phyloP scores from a whole-genome alignment of 2,329 filamentous ascomycete species.

The Zarea fungicola region DNA sequence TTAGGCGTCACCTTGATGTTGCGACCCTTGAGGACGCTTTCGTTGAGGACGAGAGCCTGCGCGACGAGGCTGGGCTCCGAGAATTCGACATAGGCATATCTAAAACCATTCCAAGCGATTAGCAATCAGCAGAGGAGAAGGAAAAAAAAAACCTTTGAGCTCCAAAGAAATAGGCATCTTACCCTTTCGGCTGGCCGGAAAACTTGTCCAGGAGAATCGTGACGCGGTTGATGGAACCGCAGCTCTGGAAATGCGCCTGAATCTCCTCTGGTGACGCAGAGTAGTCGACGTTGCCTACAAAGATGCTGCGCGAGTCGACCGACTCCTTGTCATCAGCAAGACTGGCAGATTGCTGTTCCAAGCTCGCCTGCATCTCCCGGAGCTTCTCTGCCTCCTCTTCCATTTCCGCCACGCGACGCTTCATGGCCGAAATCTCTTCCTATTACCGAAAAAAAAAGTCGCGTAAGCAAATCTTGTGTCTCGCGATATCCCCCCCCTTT shows the following conservation, averaged over 20 bases:
- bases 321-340: conserved; percentile 92
- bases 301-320: conserved; percentile 90
- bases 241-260: conserved; percentile 96
- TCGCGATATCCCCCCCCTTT: not conserved
- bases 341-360: conserved; percentile 80
- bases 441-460: conserved; percentile 24
- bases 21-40: conserved; percentile 90
- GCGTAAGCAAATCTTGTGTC: conserved; percentile 8
- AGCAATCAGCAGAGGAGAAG: conserved; percentile 6
- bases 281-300: conserved; percentile 98
- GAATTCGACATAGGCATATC: conserved; percentile 98
- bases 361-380: conserved; percentile 76
- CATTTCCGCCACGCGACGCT: conserved; percentile 81
- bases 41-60: conserved; percentile 90
- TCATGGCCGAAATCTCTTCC: conserved; percentile 85
- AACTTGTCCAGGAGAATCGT: conserved; percentile 98
- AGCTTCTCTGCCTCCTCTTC: conserved; percentile 83
- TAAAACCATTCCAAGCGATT: conserved; percentile 39
- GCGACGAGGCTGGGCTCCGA: conserved; percentile 89
- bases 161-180: conserved; percentile 18
- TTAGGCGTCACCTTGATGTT: conserved; percentile 95
- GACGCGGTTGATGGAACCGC: conserved; percentile 94
- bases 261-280: conserved; percentile 96
- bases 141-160: not conserved
- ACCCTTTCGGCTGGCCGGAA: conserved; percentile 99